Base-by-base conservation (phyloP, 768 basidiomycete genomes). In the Boletus sensibilis region DNA sequence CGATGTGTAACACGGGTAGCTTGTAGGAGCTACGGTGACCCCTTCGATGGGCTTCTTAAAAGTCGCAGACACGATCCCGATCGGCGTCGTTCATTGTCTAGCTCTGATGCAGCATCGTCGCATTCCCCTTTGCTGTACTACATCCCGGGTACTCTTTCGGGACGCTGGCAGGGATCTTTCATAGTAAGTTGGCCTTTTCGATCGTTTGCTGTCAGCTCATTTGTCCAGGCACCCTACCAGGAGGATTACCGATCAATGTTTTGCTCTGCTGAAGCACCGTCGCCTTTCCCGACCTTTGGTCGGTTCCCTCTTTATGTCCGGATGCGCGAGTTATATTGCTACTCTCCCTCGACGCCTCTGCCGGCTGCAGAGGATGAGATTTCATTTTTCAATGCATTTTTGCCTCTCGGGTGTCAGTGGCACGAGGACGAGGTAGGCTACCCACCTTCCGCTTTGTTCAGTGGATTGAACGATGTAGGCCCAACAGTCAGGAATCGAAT, bases 91-190 rank as follows among this genome's bases (percentile, higher is more conserved):
- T 68, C 60, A 18, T 38, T 69, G 20, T 38, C 54, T 23, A 25
- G 48, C 35, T 39, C 54, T 23, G 53, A 50, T 39, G 31, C 39
- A 20, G 23, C 50, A 43, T 29, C 25, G 12, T 41, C 40, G n/a
- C 44, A 33, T 25, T 54, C 62, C 7, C 34, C 45, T 13, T 46
- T 53, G 20, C 39, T 61, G 9, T 60, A 70, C 20, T 82, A 84
- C 60, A 68, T 70, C 49, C 71, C 77, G 23, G 81, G 78, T 12
- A 70, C 72, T 1, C 69, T 83, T 27, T 74, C 75, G 4, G 83
- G 82, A 20, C 69, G 65, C 37, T 84, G 80, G 81, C 74, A 76
- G 51, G 82, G 81, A 3, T 78, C 80, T 10, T 75, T 70, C 39
- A 74, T 82, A 13, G 82, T 83, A 58, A 52, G 77, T 58, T 21